These are phyloP conservation scores for Marasmius fiardii DNA, from an alignment of 1,284 basidiomycete genomes.

Conservation along the genomic window DNA sequence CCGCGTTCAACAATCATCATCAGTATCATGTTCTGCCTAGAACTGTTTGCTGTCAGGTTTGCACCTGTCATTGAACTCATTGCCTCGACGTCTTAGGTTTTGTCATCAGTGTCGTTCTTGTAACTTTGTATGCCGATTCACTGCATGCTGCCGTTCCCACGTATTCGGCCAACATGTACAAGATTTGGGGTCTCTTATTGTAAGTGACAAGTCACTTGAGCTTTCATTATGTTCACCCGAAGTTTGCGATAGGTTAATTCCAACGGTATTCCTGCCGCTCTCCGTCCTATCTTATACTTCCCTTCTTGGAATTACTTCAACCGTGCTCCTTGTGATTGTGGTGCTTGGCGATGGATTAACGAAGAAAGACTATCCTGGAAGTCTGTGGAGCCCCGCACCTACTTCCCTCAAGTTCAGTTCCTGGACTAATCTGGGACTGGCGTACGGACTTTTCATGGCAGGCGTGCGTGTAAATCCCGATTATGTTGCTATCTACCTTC, in stretches of 20 bases:
- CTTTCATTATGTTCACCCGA: neutral
- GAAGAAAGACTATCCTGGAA: slow-evolving; percentile 80
- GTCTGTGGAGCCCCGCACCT: slow-evolving; percentile 70
- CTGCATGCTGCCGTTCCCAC: slow-evolving; percentile 68
- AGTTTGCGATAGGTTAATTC: slow-evolving; percentile 55
- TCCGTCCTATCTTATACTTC: slow-evolving; percentile 85
- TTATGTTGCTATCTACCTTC: neutral
- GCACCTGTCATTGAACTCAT: slow-evolving; percentile 14
- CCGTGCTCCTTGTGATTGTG: slow-evolving; percentile 74
- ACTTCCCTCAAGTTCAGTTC: slow-evolving; percentile 64
- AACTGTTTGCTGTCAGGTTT: slow-evolving; percentile 79
- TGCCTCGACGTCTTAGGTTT: slow-evolving; percentile 17
- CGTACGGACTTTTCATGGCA: slow-evolving; percentile 93
- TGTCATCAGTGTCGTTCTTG: slow-evolving; percentile 66
- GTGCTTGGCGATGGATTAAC: slow-evolving; percentile 84
- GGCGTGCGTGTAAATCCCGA: slow-evolving; percentile 52
- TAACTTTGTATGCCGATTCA: slow-evolving; percentile 87
- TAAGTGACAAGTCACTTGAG: slow-evolving; percentile 32
- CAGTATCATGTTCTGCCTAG: slow-evolving; percentile 78
- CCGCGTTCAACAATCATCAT: slow-evolving; percentile 65
- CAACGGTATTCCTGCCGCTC: slow-evolving; percentile 82
- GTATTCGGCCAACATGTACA: slow-evolving; percentile 71
- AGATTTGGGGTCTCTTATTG: slow-evolving; percentile 72
- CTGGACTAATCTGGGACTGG: slow-evolving; percentile 62
- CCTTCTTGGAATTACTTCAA: slow-evolving; percentile 79